phyloP scores from a whole-genome alignment of 2,329 filamentous ascomycete genomes.

The Cladophialophora bantiana region DNA sequence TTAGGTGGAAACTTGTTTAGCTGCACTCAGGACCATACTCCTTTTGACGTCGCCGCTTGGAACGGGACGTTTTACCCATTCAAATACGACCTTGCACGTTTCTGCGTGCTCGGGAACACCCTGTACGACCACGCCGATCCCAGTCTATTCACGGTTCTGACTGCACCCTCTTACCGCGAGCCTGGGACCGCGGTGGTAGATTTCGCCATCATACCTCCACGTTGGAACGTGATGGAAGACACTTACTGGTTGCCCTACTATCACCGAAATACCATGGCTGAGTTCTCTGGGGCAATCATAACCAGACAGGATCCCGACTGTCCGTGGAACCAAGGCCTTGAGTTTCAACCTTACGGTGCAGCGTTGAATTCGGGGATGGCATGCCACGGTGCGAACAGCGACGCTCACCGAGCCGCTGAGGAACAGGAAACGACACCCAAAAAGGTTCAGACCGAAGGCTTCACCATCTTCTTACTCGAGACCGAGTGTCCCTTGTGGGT shows the following conservation, averaged over 20 bases:
- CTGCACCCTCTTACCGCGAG: conserved; percentile 46
- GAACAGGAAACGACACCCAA: conserved; percentile 12
- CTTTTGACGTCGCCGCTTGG: conserved; percentile 76
- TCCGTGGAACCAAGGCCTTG: conserved; percentile 21
- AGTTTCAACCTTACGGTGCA: conserved; percentile 20
- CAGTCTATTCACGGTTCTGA: conserved; percentile 51
- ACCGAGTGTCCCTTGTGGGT: conserved; percentile 32
- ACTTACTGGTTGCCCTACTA: conserved; percentile 53
- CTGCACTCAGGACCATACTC: conserved; percentile 68
- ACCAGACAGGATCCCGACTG: conserved; percentile 21
- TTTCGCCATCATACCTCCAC: conserved; percentile 50
- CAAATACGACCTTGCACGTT: conserved; percentile 53
- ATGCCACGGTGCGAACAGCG: conserved; percentile 21
- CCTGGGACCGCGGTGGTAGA: conserved; percentile 46
- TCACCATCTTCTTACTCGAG: conserved; percentile 31
- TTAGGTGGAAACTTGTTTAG: conserved; percentile 67
- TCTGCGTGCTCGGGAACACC: conserved; percentile 51
- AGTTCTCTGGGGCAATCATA: conserved; percentile 38
- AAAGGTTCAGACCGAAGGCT: conserved; percentile 30
- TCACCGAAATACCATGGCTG: conserved; percentile 51
- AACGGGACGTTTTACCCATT: conserved; percentile 67
- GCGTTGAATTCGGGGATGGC: conserved; percentile 15
- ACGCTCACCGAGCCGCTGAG: conserved; percentile 21
- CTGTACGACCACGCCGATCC: conserved; percentile 52
- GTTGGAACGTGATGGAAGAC: conserved; percentile 50